Evolutionary conservation across 148 eudicot species (phyloP).

Genomic region (Vaccinium macrocarpon): DNA sequence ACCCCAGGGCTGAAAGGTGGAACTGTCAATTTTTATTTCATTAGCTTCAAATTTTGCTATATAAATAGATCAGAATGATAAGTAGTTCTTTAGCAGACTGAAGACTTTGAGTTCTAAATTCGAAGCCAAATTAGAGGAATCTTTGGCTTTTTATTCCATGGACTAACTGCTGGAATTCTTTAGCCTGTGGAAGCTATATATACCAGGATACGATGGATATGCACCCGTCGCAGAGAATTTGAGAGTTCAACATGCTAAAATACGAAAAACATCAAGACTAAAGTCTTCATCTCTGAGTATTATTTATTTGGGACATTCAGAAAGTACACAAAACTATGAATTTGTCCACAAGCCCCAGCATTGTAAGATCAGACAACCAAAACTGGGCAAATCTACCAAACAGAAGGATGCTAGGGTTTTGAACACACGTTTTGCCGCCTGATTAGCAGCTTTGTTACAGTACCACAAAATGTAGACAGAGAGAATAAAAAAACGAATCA

Average conservation of each 20-base stretch:
- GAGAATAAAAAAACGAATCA: neutral
- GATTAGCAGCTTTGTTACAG: neutral
- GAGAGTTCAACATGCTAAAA: neutral
- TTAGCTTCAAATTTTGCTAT: too few species aligned
- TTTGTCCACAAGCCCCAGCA: neutral
- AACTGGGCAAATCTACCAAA: conserved; percentile 11
- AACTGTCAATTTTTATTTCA: too few species aligned
- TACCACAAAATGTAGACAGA: neutral
- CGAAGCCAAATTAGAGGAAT: too few species aligned
- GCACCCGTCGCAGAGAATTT: neutral
- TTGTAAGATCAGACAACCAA: neutral
- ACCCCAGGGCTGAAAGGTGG: too few species aligned
- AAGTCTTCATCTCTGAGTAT: neutral
- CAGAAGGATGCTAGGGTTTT: neutral
- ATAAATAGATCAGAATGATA: too few species aligned
- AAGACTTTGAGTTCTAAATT: too few species aligned
- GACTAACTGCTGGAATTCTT: neutral
- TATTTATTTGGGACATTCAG: neutral
- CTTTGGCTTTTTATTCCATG: too few species aligned
- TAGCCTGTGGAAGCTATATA: too few species aligned
- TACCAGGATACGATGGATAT: neutral
- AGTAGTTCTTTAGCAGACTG: too few species aligned
- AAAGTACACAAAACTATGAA: neutral
- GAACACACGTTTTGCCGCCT: neutral
- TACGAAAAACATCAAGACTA: neutral